Evolutionary conservation across 108 stramenopile species (phyloP), one percentile per base, ranked within the genome.

Genomic region (Asterionellopsis glacialis): DNA sequence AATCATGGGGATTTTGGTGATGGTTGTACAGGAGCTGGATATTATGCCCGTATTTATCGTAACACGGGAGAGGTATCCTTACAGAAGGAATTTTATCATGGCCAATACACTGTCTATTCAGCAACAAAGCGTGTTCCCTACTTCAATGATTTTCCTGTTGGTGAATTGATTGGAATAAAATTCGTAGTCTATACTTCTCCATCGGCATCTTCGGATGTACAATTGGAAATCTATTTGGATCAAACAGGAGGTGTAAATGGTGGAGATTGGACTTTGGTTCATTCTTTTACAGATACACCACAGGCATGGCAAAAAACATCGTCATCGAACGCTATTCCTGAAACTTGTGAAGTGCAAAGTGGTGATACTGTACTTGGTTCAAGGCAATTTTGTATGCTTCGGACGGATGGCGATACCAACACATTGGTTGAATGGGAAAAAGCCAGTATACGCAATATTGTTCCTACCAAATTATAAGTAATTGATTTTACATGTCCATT

Each of bases 21-120:
- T n/a, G 41, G 41, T 15, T 59, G 58, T 47, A 22, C n/a, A 15
- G 58, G 41, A 15, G n/a, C 22, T 22, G 58, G 58, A 5, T 59
- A 59, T 25, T 59, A 59, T 47, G 58, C 58, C 2, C 33, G 58
- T 15, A 41, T 59, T 21, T 59, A 59, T 43, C 41, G 25, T 22
- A 43, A 43, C 6, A 42, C 58, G n/a, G 58, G 58, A 44, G 58
- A 59, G 12, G n/a, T n/a, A 5, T 7, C 41, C 10, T 59, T 59
- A 15, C 58, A 43, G 6, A 59, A 59, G 9, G 58, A 59, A 28
- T 59, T 43, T 44, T 59, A 43, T 25, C 58, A 59, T 10, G 41
- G 19, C 7, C 5, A 1, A 19, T n/a, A 22, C n/a, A 59, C 58
- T 1, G 41, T 47, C 5, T 59, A 59, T 43, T 5, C 58, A 2